Percentiles rank a stretch among this genome's conserved stretches.
phyloP scores from a whole-genome alignment of 306 rosid genomes.

The Malus sylvestris region DNA sequence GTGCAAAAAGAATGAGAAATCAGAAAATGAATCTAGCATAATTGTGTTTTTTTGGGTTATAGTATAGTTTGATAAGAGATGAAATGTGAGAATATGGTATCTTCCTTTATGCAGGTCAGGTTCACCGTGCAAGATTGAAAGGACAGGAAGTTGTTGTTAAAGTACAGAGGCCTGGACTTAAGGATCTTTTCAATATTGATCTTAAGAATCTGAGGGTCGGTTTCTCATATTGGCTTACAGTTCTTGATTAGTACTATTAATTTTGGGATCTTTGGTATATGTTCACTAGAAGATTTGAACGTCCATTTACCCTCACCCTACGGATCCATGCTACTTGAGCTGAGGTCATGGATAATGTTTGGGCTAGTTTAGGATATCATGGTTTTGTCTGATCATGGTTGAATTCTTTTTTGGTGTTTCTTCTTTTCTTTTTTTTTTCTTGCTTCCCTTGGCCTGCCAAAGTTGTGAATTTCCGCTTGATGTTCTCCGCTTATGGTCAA shows the following conservation, averaged over 20 bases:
- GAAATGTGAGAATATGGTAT: constrained; percentile 2
- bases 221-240: constrained; percentile 23
- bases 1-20: neutral
- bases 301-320: neutral
- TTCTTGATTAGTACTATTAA: neutral
- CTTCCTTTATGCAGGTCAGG: constrained; percentile 74
- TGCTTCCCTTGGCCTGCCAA: constrained; percentile 9
- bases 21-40: neutral
- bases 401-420: neutral
- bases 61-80: neutral
- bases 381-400: neutral
- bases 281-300: neutral
- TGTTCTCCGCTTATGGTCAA: neutral
- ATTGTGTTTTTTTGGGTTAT: neutral
- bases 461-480: constrained; percentile 10
- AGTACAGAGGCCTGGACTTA: constrained; percentile 99
- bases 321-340: neutral
- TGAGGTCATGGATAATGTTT: neutral
- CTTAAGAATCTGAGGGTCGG: constrained; percentile 97
- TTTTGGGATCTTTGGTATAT: neutral
- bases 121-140: constrained; percentile 85
- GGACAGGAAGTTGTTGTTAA: constrained; percentile 84
- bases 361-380: constrained; percentile 8
- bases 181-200: constrained; percentile 92
- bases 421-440: neutral